Evolutionary conservation across 495 filamentous ascomycete species (phyloP), one percentile per base, ranked within the genome.

Genomic region (Sphaerosporella brunnea): DNA sequence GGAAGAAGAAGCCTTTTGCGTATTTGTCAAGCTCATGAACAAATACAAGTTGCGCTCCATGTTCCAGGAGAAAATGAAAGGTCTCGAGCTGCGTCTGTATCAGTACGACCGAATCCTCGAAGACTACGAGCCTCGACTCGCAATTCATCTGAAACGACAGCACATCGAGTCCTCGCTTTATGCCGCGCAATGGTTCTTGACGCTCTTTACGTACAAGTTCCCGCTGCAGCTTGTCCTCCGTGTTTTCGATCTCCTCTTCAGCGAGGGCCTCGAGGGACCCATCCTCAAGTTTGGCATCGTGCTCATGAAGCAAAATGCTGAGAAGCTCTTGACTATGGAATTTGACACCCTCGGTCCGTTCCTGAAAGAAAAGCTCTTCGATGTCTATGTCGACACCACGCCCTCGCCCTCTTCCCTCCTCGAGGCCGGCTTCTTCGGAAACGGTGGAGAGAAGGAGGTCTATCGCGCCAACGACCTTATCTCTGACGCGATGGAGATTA

Each of bases 121-220:
- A 65, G 90, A 99, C 57, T 66, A 88, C 34, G 88, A 96, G 55
- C 90, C 90, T 1, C 84, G 84, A 23, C 71, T 96, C 2, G 95
- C 90, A 64, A 96, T 90, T 62, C 90, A 99, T 65, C 75, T 99
- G 35, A 79, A 80, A 51, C 78, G 90, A 45, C 79, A 83, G 36
- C 78, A 81, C 20, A 90, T 96, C 30, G 78, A 79, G 35, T 84
- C 92, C 0, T 80, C 93, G 54, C 69, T 99, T 7, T 99, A 99
- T 60, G 90, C 90, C 36, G 96, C 90, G 0, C 90, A 96, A 62
- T 99, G 90, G 90, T 96, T 96, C 64, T 75, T 99, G 36, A 99
- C 90, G 4, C 73, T 99, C n/a, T 99, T 99, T 58, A 87, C 90
- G 13, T 96, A 99, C 63, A 80, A 93, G 38, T 99, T 99, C 63